phyloP scores from a whole-genome alignment of 2,329 filamentous ascomycete species.

The Westerdykella aurantiaca region DNA sequence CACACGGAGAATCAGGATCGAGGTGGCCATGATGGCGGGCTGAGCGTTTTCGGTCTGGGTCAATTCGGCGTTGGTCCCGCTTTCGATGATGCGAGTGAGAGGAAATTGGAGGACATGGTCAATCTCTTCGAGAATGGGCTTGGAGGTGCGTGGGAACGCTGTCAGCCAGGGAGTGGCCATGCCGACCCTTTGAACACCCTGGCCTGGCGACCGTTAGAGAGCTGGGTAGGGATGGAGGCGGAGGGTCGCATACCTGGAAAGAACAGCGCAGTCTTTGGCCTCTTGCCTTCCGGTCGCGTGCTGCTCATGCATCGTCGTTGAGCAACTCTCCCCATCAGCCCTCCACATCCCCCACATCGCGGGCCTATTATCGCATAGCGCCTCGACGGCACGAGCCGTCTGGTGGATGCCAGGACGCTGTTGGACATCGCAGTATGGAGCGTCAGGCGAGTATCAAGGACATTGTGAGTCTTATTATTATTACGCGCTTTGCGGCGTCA shows the following conservation, averaged over 20 bases:
- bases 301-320: constrained; percentile 28
- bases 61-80: constrained; percentile 70
- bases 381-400: no score
- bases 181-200: constrained; percentile 83
- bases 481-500: no score
- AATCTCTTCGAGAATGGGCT: constrained; percentile 76
- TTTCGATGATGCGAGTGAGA: constrained; percentile 70
- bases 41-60: constrained; percentile 84
- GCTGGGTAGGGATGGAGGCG: not conserved
- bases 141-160: constrained; percentile 72
- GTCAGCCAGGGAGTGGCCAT: constrained; percentile 84
- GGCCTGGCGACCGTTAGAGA: constrained; percentile 50
- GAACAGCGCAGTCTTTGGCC: constrained; percentile 37
- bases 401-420: no score
- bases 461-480: no score
- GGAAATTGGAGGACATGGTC: constrained; percentile 69
- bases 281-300: constrained; percentile 15
- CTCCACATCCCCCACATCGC: constrained; percentile 17
- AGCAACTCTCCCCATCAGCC: constrained; percentile 5
- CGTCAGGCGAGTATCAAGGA: no score
- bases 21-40: constrained; percentile 93
- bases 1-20: constrained; percentile 80
- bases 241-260: constrained; percentile 29
- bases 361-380: no score
- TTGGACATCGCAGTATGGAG: no score